Evolutionary conservation across 805 yeast genomes (phyloP), one percentile per base, ranked within the genome.

Genomic region (Wickerhamomyces canadensis): DNA sequence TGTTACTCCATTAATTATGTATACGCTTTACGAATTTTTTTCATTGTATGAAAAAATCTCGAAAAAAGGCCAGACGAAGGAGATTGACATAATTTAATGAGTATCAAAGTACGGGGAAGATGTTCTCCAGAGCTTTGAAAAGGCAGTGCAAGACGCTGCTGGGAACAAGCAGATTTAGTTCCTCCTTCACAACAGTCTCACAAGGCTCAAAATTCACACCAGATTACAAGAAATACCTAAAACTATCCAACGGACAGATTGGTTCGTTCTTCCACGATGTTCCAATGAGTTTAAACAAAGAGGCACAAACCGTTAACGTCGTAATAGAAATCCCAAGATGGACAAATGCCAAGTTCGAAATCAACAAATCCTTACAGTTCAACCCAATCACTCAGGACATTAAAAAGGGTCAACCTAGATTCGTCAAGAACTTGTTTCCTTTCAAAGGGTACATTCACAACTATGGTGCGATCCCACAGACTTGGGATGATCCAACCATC

Each of bases 381-480:
- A 93, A 93, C 74, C 98, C 98, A 56, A 93, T 93, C 54, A 72
- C 85, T 45, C 98, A 93, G 72, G 98, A 93, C 68, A 85, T 94
- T 60, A 93, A 93, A 74, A 91, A 93, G 75, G 98, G 97, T 51
- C 83, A 87, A 66, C 78, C 88, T 58, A 80, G 98, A 70, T 93
- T 82, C 54, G 98, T 93, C 43, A 82, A 95, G 72, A 93, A 93
- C 78, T 80, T 95, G 65, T 91, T 91, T 86, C 98, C 98, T 37
- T 95, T 85, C 73, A 95, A 93, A 64, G 98, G 98, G 54, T 91
- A 93, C 74, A 91, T 91, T 53, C 96, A 88, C 72, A 93, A 93
- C 73, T 91, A 91, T 64, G 98, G 98, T 64, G 97, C 97, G 34
- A 84, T 91, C 77, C 98, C 98, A 49, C 97, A 91, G 65, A 47